A percentile compares a stretch with the other conserved stretches of the same genome.
phyloP scores from a whole-genome alignment of 2,329 filamentous ascomycete species.

The Apiospora sp. region DNA sequence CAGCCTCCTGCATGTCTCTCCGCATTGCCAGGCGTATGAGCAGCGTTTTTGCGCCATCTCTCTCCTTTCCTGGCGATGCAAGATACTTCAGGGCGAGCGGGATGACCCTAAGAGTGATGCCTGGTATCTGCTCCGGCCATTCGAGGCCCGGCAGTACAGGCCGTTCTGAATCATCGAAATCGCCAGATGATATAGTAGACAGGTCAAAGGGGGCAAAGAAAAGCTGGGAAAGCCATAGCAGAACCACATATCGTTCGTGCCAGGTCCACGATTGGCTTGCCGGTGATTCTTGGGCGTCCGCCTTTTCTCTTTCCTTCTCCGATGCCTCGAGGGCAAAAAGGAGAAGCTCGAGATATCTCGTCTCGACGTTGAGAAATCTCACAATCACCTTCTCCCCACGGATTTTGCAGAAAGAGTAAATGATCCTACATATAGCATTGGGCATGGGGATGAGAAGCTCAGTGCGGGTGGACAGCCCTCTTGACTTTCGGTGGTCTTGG shows the following conservation, averaged over 20 bases:
- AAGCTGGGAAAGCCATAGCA: slow-evolving; percentile 87
- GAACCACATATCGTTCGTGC: slow-evolving; percentile 87
- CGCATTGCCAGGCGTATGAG: slow-evolving; percentile 84
- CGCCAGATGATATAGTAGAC: slow-evolving; percentile 77
- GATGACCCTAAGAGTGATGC: slow-evolving; percentile 74
- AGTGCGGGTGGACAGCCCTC: slow-evolving; percentile 45
- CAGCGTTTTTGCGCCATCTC: slow-evolving; percentile 84
- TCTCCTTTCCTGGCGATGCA: slow-evolving; percentile 81
- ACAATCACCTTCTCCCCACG: slow-evolving; percentile 92
- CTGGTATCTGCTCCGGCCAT: slow-evolving; percentile 69
- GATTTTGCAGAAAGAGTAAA: slow-evolving; percentile 95
- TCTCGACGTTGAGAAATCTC: slow-evolving; percentile 90
- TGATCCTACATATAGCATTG: slow-evolving; percentile 76
- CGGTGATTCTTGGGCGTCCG: slow-evolving; percentile 28
- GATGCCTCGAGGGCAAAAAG: slow-evolving; percentile 75
- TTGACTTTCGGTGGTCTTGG: slow-evolving; percentile 52
- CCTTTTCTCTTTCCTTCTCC: slow-evolving; percentile 44
- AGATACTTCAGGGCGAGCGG: slow-evolving; percentile 77
- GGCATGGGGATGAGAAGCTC: slow-evolving; percentile 64
- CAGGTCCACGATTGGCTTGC: slow-evolving; percentile 64
- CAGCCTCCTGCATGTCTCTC: slow-evolving; percentile 84
- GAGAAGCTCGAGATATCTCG: slow-evolving; percentile 82
- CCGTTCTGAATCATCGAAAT: slow-evolving; percentile 55
- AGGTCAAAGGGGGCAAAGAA: slow-evolving; percentile 90
- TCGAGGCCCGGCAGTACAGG: slow-evolving; percentile 56